phyloP scores from a whole-genome alignment of 768 basidiomycete species.

The Boletus rubroflammeus region DNA sequence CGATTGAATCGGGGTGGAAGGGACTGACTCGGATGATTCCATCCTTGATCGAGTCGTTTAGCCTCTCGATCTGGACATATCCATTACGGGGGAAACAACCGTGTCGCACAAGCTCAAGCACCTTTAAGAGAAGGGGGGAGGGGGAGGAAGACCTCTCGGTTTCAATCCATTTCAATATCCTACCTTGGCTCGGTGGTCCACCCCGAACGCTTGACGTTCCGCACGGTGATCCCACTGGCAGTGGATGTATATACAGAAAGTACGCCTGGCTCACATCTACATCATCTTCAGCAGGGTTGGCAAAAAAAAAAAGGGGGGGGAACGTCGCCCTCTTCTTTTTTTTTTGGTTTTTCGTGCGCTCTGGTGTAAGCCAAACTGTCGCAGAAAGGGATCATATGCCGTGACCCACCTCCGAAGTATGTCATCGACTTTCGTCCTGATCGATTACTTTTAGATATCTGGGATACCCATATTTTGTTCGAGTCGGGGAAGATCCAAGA shows the following conservation, averaged over 20 bases:
- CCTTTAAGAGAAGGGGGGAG: background rate
- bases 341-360: background rate
- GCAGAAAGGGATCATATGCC: background rate
- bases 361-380: background rate
- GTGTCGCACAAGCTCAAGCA: background rate
- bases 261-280: background rate
- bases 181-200: background rate
- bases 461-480: too few relatives aligned
- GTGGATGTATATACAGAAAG: background rate
- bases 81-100: background rate
- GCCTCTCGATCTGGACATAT: background rate
- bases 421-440: background rate
- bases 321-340: too few relatives aligned
- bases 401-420: too few relatives aligned
- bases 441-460: too few relatives aligned
- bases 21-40: background rate
- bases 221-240: background rate
- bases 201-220: background rate
- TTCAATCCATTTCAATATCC: background rate
- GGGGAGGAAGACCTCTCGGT: background rate
- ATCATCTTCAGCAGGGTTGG: background rate
- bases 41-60: background rate
- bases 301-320: too few relatives aligned
- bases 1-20: background rate
- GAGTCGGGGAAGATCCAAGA: too few relatives aligned